Conservation (phyloP, 2,329 filamentous ascomycete species). For the Biscogniauxia mediterranea region DNA sequence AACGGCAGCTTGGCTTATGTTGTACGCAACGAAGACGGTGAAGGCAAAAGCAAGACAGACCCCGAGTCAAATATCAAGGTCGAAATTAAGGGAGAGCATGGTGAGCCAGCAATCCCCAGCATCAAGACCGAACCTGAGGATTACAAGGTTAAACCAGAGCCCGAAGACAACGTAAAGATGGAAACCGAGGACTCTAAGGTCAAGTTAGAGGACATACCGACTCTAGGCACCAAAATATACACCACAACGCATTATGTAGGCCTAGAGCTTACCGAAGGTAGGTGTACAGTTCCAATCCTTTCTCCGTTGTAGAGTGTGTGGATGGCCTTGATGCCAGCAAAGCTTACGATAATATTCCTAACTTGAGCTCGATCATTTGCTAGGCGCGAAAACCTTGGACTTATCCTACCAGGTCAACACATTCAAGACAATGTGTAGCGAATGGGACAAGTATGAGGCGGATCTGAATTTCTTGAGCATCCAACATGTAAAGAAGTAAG, state of each 20-base stretch:
- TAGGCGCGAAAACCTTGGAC: constrained; percentile 69
- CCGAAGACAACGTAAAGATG: constrained; percentile 4
- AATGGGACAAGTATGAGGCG: constrained; percentile 71
- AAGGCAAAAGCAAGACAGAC: too few species aligned
- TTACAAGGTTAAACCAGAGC: constrained; percentile 19
- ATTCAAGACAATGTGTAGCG: constrained; percentile 80
- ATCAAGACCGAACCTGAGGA: constrained; percentile 24
- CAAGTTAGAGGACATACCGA: constrained; percentile 24
- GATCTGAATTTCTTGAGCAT: constrained; percentile 78
- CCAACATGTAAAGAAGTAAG: constrained; percentile 83
- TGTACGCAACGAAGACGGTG: constrained; percentile 30
- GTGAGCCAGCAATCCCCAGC: constrained; percentile 37
- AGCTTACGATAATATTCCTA: constrained; percentile 19
- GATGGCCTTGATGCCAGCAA: constrained; percentile 17
- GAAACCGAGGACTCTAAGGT: constrained; percentile 27
- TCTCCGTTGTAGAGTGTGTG: not conserved
- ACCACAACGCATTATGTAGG: constrained; percentile 96
- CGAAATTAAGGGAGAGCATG: constrained; percentile 48
- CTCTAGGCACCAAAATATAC: constrained; percentile 55
- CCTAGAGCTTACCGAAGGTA: constrained; percentile 74
- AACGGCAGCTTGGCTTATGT: constrained; percentile 51
- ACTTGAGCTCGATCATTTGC: constrained; percentile 34
- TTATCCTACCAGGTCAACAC: constrained; percentile 79
- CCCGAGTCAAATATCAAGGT: too few species aligned
- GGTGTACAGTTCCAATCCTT: constrained; percentile 30